Evolutionary conservation across 768 basidiomycete species (phyloP), one percentile per base, ranked within the genome.

Genomic region (Russula sp.): DNA sequence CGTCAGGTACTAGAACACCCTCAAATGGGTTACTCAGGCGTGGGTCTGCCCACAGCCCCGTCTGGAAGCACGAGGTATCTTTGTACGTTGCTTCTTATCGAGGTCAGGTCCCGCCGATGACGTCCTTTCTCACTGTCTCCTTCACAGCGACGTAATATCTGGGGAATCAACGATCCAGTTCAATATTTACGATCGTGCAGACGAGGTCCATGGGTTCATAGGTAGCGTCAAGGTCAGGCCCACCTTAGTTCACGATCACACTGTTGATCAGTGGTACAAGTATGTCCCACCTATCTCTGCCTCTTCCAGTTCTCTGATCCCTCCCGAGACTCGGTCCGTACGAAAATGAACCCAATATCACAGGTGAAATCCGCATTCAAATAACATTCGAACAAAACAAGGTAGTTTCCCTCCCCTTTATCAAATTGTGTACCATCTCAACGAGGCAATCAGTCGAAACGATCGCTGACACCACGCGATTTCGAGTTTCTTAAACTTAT

Each of bases 401-500:
- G 81, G 93, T 94, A 72, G 70, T 84, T 79, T 8, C 53, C n/a
- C 49, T 22, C 51, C 57, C 58, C 68, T 66, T 57, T 22, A 22
- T 40, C 28, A 16, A 11, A 5, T 59, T 42, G 13, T 62, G 46
- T 30, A 11, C 46, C 20, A 30, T 36, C 49, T 24, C 28, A 57
- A 14, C 60, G 44, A 26, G 18, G 14, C 36, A 34, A 38, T 38
- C 74, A 93, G 92, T 89, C 85, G 53, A 93, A 90, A 78, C 86
- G 87, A 51, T 85, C 90, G 6, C 83, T 98, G 56, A 90, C 86
- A n/a, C 94, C 95, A 34, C 87, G 90, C 72, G 96, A 98, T 74
- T 99, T 99, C 72, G 96, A 98, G 73, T 97, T 98, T 78, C 86
- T 99, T 72, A 97, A 97, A 75, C 89, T 99, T 62, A 98, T 99